A percentile compares a stretch with the other conserved stretches of the same genome.
Conservation (phyloP, 2,329 filamentous ascomycete species). For the Alternaria gaisen region DNA sequence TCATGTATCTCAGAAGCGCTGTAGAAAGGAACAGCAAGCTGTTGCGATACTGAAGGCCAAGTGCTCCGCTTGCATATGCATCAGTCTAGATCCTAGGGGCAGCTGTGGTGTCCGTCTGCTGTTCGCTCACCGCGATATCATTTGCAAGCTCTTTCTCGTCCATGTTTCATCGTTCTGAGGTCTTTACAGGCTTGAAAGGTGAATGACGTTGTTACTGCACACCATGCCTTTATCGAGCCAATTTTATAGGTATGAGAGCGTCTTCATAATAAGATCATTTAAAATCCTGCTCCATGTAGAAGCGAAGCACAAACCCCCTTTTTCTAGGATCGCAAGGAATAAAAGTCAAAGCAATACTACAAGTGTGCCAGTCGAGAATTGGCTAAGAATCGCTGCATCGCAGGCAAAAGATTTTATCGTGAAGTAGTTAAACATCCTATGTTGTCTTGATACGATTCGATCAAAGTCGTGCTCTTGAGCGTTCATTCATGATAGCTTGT, state of each 20-base stretch:
- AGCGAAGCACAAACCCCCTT: background rate
- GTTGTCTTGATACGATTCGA: background rate
- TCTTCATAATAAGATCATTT: background rate
- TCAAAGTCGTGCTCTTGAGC: background rate
- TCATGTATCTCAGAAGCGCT: background rate
- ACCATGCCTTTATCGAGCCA: background rate
- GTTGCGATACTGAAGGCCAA: background rate
- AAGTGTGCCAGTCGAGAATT: background rate
- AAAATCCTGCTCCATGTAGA: background rate
- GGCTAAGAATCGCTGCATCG: background rate
- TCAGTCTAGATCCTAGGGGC: fast-evolving
- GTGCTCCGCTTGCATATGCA: background rate
- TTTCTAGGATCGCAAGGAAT: background rate
- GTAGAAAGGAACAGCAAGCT: background rate
- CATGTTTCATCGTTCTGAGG: too few relatives aligned
- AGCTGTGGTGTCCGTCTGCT: too few relatives aligned
- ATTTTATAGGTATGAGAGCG: background rate
- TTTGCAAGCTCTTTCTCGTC: background rate
- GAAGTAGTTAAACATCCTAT: background rate
- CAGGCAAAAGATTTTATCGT: background rate
- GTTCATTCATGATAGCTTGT: background rate
- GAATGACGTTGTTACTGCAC: background rate
- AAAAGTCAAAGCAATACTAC: background rate
- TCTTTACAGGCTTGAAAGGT: too few relatives aligned
- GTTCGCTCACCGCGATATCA: too few relatives aligned